Evolutionary conservation across 495 filamentous ascomycete species (phyloP).

Genomic region (Penicillium coprophilum): DNA sequence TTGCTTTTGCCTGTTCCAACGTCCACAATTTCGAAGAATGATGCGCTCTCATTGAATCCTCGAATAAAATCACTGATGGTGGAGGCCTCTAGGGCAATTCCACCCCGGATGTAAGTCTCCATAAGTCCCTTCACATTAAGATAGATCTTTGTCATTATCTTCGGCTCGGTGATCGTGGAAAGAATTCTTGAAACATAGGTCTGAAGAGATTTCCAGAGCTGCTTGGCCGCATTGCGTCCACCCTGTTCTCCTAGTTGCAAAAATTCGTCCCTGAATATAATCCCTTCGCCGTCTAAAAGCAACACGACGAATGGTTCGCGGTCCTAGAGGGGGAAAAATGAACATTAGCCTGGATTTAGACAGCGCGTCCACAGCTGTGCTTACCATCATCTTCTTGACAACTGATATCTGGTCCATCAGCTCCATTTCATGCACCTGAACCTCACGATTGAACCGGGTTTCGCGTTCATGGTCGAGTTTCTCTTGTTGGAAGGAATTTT

Average conservation of each 20-base stretch:
- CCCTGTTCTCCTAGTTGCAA: slow-evolving; percentile 65
- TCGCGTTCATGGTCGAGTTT: slow-evolving; percentile 55
- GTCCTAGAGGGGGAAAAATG: slow-evolving; percentile 48
- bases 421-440: slow-evolving; percentile 53
- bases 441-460: slow-evolving; percentile 55
- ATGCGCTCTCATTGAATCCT: slow-evolving; percentile 72
- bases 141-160: slow-evolving; percentile 68
- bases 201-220: slow-evolving; percentile 56
- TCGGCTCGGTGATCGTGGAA: slow-evolving; percentile 50
- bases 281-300: slow-evolving; percentile 74
- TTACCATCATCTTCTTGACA: slow-evolving; percentile 52
- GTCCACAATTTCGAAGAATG: slow-evolving; percentile 74
- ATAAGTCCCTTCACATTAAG: slow-evolving; percentile 65
- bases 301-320: slow-evolving; percentile 73
- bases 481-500: slow-evolving; percentile 47
- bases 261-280: slow-evolving; percentile 70
- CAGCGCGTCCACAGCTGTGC: slow-evolving; percentile 9
- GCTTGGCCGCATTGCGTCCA: slow-evolving; percentile 66
- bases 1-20: slow-evolving; percentile 67
- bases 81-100: slow-evolving; percentile 51
- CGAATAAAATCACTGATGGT: slow-evolving; percentile 66
- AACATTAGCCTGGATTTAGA: slow-evolving; percentile 26
- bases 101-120: slow-evolving; percentile 57
- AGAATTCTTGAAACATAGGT: slow-evolving; percentile 47
- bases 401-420: slow-evolving; percentile 52